A percentile compares a stretch with the other conserved stretches of the same genome.
These are phyloP conservation scores for Paraphaeosphaeria minitans DNA, from an alignment of 2,329 filamentous ascomycete species.

Conservation along the genomic window DNA sequence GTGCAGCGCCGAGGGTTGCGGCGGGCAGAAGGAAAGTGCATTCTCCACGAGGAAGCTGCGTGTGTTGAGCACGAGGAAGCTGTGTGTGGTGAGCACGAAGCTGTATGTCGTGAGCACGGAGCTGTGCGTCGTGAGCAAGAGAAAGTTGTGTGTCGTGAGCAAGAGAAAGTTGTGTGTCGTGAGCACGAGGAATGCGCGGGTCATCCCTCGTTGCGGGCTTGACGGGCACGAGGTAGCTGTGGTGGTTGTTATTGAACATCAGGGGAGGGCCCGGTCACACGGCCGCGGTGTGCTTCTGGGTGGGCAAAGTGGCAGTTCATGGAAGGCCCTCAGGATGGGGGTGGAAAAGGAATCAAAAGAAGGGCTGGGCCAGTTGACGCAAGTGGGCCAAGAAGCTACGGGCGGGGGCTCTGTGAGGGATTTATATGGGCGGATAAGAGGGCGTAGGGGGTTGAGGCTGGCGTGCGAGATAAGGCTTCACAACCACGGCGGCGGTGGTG, in stretches of 20 bases:
- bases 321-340: constrained; percentile 31
- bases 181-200: constrained; percentile 42
- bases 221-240: constrained; percentile 36
- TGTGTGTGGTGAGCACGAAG: constrained; percentile 45
- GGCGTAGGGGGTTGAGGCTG: constrained; percentile 27
- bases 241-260: constrained; percentile 46
- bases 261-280: constrained; percentile 35
- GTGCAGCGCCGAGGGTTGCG: constrained; percentile 26
- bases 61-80: constrained; percentile 45
- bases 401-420: constrained; percentile 33
- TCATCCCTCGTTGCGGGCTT: constrained; percentile 34
- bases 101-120: constrained; percentile 45
- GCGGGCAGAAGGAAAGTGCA: constrained; percentile 43
- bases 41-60: constrained; percentile 46
- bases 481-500: constrained; percentile 28
- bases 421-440: constrained; percentile 36
- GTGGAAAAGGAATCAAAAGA: constrained; percentile 15
- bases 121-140: constrained; percentile 44
- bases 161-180: constrained; percentile 44
- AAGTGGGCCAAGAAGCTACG: constrained; percentile 18
- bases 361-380: constrained; percentile 15
- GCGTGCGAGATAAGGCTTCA: constrained; percentile 41
- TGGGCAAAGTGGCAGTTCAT: constrained; percentile 36
- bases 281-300: constrained; percentile 34
- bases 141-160: constrained; percentile 46